phyloP scores from a whole-genome alignment of 768 basidiomycete species.

The Pluteus cervinus region DNA sequence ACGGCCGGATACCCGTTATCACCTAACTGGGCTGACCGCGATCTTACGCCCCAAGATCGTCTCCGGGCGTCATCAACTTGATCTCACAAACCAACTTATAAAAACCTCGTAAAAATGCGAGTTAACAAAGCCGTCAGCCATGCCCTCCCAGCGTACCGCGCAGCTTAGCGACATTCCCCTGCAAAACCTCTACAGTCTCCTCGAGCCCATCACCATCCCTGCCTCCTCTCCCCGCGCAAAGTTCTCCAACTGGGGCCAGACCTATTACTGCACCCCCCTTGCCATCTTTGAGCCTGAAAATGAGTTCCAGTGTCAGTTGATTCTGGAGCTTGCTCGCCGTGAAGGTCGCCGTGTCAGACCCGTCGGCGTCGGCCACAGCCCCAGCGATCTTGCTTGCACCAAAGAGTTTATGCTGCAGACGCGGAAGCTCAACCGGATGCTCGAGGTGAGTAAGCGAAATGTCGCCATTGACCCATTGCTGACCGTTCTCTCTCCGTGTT shows the following conservation, averaged over 20 bases:
- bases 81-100: conserved; percentile 24
- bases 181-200: conserved; percentile 41
- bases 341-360: conserved; percentile 71
- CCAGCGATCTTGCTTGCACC: conserved; percentile 91
- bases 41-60: too few species aligned
- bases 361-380: conserved; percentile 88
- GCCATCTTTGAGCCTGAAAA: conserved; percentile 73
- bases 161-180: conserved; percentile 35
- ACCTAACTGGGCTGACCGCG: too few species aligned
- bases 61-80: too few species aligned
- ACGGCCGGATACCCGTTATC: too few species aligned
- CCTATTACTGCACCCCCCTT: conserved; percentile 64
- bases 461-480: conserved; percentile 2
- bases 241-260: conserved; percentile 87
- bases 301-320: conserved; percentile 60
- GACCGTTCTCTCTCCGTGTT: conserved; percentile 6
- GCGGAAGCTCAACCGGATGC: conserved; percentile 59
- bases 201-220: conserved; percentile 52
- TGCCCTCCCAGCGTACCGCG: conserved; percentile 28
- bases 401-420: conserved; percentile 81
- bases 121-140: conserved; percentile 23
- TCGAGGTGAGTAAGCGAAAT: conserved; percentile 56
- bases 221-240: conserved; percentile 26
- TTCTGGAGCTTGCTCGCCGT: conserved; percentile 76
- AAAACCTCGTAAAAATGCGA: conserved; percentile 27